Evolutionary conservation across 768 basidiomycete genomes (phyloP).

Genomic region (Mycena leptocephala): DNA sequence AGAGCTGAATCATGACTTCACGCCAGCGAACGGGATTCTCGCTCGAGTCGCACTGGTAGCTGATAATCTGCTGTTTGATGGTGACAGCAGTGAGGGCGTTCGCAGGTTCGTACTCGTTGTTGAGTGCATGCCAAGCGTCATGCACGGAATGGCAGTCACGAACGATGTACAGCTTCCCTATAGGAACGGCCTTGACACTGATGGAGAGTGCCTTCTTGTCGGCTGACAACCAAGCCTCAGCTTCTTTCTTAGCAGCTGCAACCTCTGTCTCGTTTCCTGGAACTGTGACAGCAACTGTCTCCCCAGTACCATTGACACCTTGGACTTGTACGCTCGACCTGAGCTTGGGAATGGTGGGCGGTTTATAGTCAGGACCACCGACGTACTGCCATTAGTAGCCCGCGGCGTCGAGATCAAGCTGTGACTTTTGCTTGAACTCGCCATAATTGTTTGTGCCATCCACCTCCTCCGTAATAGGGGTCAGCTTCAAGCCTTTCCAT

Average conservation of each 20-base stretch:
- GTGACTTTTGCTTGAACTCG: slow-evolving; percentile 25
- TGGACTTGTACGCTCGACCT: not conserved
- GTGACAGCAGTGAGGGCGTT: too few relatives aligned
- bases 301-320: slow-evolving; percentile 7
- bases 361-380: slow-evolving; percentile 7
- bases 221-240: slow-evolving; percentile 8
- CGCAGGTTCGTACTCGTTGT: too few relatives aligned
- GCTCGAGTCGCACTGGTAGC: too few relatives aligned
- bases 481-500: slow-evolving; percentile 19
- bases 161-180: too few relatives aligned
- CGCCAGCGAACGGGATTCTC: too few relatives aligned
- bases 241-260: not conserved
- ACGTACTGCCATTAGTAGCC: slow-evolving; percentile 25
- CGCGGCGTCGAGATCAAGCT: slow-evolving; percentile 11
- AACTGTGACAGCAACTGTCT: not conserved
- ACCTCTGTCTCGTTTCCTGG: slow-evolving; percentile 20
- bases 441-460: slow-evolving; percentile 12
- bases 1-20: too few relatives aligned
- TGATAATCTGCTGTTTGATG: too few relatives aligned
- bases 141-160: too few relatives aligned
- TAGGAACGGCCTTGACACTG: too few relatives aligned
- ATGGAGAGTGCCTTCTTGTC: too few relatives aligned
- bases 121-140: too few relatives aligned
- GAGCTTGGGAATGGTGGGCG: slow-evolving; percentile 17
- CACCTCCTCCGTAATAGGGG: slow-evolving; percentile 17